These are phyloP conservation scores for Brassica balearica DNA, from an alignment of 441 rosid genomes.

Conservation along the genomic window DNA sequence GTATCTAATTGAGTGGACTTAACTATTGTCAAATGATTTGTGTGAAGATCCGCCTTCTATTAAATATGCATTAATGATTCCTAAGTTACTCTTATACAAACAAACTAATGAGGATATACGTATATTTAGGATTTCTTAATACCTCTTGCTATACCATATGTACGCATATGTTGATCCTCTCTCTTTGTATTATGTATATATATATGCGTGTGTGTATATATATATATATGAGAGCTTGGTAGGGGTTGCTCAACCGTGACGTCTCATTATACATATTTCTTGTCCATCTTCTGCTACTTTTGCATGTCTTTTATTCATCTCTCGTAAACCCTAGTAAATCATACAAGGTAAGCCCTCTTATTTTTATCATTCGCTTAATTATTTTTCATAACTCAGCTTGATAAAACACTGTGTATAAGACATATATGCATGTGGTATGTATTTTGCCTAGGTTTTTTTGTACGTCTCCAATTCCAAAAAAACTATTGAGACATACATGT, in stretches of 20 bases:
- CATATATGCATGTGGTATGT: constrained; percentile 8
- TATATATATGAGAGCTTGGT: constrained; percentile 22
- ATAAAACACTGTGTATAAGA: not conserved
- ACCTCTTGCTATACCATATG: not conserved
- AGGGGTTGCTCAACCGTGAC: constrained; percentile 38
- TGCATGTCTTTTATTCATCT: constrained; percentile 23
- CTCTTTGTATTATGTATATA: not conserved
- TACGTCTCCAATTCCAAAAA: not conserved
- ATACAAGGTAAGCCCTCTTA: not conserved
- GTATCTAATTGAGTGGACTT: not conserved
- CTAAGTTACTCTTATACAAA: not conserved
- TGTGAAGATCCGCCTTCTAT: not conserved
- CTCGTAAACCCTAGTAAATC: constrained; percentile 6
- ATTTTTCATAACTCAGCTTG: not conserved
- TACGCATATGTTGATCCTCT: constrained; percentile 9
- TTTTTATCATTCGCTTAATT: not conserved
- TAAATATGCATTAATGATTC: not conserved
- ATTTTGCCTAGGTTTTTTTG: constrained; percentile 16
- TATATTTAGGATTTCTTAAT: constrained; percentile 13
- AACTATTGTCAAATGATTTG: not conserved
- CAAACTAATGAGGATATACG: constrained; percentile 3
- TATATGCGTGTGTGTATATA: not conserved
- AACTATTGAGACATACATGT: not conserved
- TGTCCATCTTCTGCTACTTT: constrained; percentile 25
- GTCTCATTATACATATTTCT: constrained; percentile 24